These are phyloP conservation scores for Penicillium griseofulvum DNA, from an alignment of 2,329 filamentous ascomycete species.

Conservation along the genomic window DNA sequence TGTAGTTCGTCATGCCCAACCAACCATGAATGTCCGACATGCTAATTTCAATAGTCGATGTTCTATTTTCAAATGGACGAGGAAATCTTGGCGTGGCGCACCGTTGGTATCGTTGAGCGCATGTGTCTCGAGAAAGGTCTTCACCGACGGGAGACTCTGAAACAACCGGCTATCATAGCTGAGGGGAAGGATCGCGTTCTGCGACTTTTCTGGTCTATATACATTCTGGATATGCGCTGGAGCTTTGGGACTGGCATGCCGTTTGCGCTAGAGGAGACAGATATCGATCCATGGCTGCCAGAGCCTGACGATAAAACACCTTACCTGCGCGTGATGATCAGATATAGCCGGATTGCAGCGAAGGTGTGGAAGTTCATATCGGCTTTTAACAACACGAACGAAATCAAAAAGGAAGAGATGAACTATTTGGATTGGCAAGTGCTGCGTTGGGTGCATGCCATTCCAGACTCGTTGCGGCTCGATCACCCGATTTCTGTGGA, in stretches of 20 bases:
- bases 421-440: conserved; percentile 79
- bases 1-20: conserved; percentile 26
- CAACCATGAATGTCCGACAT: background rate
- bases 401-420: conserved; percentile 71
- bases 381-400: conserved; percentile 62
- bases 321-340: conserved; percentile 82
- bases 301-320: conserved; percentile 63
- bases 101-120: conserved; percentile 80
- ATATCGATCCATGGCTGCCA: conserved; percentile 75
- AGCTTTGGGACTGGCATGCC: conserved; percentile 84
- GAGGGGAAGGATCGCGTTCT: conserved; percentile 66
- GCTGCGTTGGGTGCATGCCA: conserved; percentile 73
- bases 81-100: conserved; percentile 79
- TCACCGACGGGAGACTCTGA: conserved; percentile 72
- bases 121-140: conserved; percentile 77
- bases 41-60: conserved; percentile 51
- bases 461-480: conserved; percentile 64
- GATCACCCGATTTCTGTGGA: conserved; percentile 50
- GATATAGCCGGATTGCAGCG: conserved; percentile 75
- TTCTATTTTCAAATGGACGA: conserved; percentile 85
- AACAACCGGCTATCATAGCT: conserved; percentile 63
- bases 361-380: conserved; percentile 85
- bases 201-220: conserved; percentile 81
- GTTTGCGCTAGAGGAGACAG: conserved; percentile 76
- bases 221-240: conserved; percentile 83